Evolutionary conservation across 2,329 filamentous ascomycete genomes (phyloP).

Genomic region (Coniosporium tulheliwenetii): DNA sequence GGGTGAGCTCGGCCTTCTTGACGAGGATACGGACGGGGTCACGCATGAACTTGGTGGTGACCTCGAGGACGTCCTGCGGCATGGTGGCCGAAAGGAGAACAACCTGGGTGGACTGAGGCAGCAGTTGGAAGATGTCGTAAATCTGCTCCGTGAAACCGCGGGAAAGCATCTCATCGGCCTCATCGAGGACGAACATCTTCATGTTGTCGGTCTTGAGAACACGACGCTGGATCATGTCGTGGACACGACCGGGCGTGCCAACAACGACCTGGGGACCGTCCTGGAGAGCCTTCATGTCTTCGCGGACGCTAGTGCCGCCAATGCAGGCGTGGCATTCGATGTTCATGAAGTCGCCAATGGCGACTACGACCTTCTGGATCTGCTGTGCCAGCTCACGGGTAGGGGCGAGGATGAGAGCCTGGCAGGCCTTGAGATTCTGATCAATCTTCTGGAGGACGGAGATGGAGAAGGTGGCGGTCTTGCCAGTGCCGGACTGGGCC

Average conservation of each 20-base stretch:
- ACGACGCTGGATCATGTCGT: conserved; percentile 66
- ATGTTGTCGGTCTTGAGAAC: conserved; percentile 59
- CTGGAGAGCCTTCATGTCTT: conserved; percentile 94
- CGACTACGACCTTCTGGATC: conserved; percentile 97
- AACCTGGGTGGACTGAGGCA: conserved; percentile 94
- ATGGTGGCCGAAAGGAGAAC: conserved; percentile 94
- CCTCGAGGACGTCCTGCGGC: conserved; percentile 93
- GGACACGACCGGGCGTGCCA: conserved; percentile 89
- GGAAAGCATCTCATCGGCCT: conserved; percentile 70
- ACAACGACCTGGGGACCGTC: conserved; percentile 97
- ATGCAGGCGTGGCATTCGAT: conserved; percentile 98
- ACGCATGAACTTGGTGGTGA: conserved; percentile 99
- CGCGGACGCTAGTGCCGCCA: conserved; percentile 91
- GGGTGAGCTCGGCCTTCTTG: conserved; percentile 95
- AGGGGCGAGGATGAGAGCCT: conserved; percentile 90
- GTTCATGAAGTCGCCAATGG: conserved; percentile 99
- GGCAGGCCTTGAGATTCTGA: conserved; percentile 64
- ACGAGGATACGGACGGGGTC: conserved; percentile 92
- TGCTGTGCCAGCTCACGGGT: conserved; percentile 95
- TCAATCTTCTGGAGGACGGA: conserved; percentile 94
- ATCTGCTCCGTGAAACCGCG: conserved; percentile 96
- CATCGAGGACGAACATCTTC: conserved; percentile 65
- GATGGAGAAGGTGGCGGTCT: conserved; percentile 93
- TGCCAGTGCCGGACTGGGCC: conserved; percentile 94
- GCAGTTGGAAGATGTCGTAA: conserved; percentile 95